Evolutionary conservation across 148 eudicot species (phyloP).

Genomic region (Arctostaphylos glauca): DNA sequence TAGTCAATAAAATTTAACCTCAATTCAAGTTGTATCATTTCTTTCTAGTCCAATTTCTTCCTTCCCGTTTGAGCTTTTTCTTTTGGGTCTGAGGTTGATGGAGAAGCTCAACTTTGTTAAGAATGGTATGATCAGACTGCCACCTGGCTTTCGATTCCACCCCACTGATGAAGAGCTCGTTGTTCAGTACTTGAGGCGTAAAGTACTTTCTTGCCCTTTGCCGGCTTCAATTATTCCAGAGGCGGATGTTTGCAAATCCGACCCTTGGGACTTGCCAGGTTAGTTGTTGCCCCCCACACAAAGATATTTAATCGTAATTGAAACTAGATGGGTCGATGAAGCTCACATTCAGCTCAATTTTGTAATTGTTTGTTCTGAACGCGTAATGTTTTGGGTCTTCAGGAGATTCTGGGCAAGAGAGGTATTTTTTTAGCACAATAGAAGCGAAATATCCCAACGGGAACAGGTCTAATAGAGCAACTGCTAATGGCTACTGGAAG

Average conservation of each 20-base stretch:
- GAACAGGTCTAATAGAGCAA: conserved; percentile 87
- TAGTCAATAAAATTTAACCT: conserved; percentile 1
- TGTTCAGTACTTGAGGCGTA: conserved; percentile 65
- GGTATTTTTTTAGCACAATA: conserved; percentile 86
- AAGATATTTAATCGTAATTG: too few relatives aligned
- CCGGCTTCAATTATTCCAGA: conserved; percentile 88
- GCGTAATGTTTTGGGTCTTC: not conserved
- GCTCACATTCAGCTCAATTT: not conserved
- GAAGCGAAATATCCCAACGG: conserved; percentile 95
- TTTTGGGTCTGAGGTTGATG: conserved; percentile 7
- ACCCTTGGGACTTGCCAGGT: conserved; percentile 99
- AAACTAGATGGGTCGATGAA: not conserved
- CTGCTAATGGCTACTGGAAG: conserved; percentile 87
- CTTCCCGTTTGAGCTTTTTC: not conserved
- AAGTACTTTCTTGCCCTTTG: conserved; percentile 60
- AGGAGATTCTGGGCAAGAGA: conserved; percentile 72
- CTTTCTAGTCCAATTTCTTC: not conserved
- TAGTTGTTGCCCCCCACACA: not conserved
- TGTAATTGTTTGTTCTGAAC: not conserved
- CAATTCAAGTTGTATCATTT: not conserved
- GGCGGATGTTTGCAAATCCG: conserved; percentile 82
- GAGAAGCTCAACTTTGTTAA: conserved; percentile 43
- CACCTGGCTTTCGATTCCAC: conserved; percentile 88
- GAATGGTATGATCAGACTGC: conserved; percentile 63
- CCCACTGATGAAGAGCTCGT: conserved; percentile 95